Conservation (phyloP, 345 rosid species). For the Streptanthus diversifolius region DNA sequence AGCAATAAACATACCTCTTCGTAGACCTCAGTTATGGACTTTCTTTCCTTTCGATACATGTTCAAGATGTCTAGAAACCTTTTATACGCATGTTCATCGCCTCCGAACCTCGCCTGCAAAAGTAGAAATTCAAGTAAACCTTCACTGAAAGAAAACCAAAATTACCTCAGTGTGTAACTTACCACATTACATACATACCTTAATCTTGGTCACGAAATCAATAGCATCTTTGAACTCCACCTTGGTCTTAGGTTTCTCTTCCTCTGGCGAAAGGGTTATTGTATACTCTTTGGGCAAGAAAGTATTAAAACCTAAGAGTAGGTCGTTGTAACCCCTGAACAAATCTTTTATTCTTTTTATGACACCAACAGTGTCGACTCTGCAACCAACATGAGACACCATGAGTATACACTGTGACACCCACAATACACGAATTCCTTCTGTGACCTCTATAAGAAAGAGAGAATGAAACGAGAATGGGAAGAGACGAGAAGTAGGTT, state of each 20-base stretch:
- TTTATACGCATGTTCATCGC: constrained; percentile 81
- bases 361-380: constrained; percentile 84
- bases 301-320: constrained; percentile 89
- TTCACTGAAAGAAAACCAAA: background rate
- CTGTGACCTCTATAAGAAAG: background rate
- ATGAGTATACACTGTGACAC: constrained; percentile 1
- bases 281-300: constrained; percentile 86
- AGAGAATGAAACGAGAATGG: background rate
- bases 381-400: constrained; percentile 35
- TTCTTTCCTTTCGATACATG: constrained; percentile 79
- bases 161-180: constrained; percentile 3
- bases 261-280: constrained; percentile 68
- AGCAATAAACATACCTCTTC: constrained; percentile 55
- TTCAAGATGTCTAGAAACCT: constrained; percentile 86
- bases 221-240: constrained; percentile 87
- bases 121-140: constrained; percentile 14
- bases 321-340: constrained; percentile 76
- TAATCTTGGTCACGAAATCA: constrained; percentile 82
- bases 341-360: constrained; percentile 78
- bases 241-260: constrained; percentile 60
- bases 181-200: constrained; percentile 41
- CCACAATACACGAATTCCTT: background rate
- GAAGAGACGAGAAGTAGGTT: constrained; percentile 6
- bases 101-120: constrained; percentile 77
- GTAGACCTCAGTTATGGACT: constrained; percentile 79